Conservation (phyloP, 768 basidiomycete species). For the Cyclocybe cylindracea region DNA sequence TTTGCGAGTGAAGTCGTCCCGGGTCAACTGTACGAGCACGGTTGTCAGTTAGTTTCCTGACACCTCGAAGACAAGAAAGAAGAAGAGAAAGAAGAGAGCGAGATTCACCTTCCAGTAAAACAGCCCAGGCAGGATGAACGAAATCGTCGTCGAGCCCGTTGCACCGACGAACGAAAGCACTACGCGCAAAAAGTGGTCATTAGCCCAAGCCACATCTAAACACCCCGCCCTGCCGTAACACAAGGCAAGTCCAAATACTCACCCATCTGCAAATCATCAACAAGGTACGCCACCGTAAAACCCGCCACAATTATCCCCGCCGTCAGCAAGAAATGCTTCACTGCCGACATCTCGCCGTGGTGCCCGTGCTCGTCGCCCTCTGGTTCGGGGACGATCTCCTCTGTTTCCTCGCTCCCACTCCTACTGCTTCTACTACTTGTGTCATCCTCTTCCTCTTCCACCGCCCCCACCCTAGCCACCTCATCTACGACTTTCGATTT, state of each 20-base stretch:
- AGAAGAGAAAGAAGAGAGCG: background rate
- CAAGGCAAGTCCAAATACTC: conserved; percentile 28
- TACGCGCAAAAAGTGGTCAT: conserved; percentile 26
- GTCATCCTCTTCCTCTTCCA: conserved; percentile 47
- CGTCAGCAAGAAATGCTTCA: conserved; percentile 74
- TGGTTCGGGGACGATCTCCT: conserved; percentile 45
- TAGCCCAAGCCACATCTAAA: conserved; percentile 1
- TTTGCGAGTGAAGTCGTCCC: conserved; percentile 57
- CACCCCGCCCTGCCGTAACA: background rate
- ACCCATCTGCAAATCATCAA: conserved; percentile 80
- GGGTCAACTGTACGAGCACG: conserved; percentile 56
- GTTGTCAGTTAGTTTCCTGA: conserved; percentile 33
- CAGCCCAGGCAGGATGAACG: conserved; percentile 91
- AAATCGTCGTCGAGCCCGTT: conserved; percentile 95
- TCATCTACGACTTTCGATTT: too few species aligned
- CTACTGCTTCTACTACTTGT: conserved; percentile 17
- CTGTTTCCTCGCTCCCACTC: conserved; percentile 46
- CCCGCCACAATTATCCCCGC: conserved; percentile 60
- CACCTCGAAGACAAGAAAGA: conserved; percentile 4
- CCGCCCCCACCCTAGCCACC: conserved; percentile 36
- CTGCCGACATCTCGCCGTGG: conserved; percentile 58
- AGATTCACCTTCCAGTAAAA: conserved; percentile 86
- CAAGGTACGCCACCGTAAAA: conserved; percentile 75
- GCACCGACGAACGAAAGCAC: conserved; percentile 96
- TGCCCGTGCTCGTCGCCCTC: conserved; percentile 56